Evolutionary conservation across 331 rosid species (phyloP).

Genomic region (Quercus phellos): DNA sequence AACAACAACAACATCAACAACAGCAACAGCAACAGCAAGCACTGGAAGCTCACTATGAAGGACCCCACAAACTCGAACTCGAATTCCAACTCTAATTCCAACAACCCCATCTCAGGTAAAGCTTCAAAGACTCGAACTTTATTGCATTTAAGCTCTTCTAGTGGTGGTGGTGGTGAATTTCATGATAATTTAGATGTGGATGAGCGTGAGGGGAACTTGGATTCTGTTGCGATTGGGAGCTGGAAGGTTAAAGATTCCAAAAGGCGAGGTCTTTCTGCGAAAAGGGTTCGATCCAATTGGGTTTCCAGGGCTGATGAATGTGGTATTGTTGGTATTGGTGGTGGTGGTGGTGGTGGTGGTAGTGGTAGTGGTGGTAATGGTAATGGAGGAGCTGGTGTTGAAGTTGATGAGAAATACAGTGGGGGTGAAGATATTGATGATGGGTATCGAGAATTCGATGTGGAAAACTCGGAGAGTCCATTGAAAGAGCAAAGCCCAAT

Average conservation of each 20-base stretch:
- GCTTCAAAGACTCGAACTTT: slow-evolving; percentile 82
- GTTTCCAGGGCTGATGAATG: slow-evolving; percentile 60
- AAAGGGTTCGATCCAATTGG: slow-evolving; percentile 89
- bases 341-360: slow-evolving; percentile 23
- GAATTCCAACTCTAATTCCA: background rate
- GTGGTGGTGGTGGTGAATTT: slow-evolving; percentile 32
- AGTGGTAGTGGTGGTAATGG: slow-evolving; percentile 34
- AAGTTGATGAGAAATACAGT: slow-evolving; percentile 57
- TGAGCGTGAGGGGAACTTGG: slow-evolving; percentile 58
- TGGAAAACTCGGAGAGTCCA: slow-evolving; percentile 64
- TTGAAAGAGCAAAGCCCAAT: slow-evolving; percentile 66
- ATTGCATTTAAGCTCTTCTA: slow-evolving; percentile 54
- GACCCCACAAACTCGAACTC: slow-evolving; percentile 32
- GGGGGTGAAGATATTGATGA: slow-evolving; percentile 61
- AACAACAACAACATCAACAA: background rate
- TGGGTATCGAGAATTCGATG: slow-evolving; percentile 59
- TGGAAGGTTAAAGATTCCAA: slow-evolving; percentile 82
- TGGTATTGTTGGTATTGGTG: slow-evolving; percentile 24
- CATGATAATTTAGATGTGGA: slow-evolving; percentile 62
- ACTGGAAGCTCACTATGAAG: slow-evolving; percentile 45
- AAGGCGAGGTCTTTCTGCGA: slow-evolving; percentile 59
- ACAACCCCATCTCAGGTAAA: slow-evolving; percentile 35
- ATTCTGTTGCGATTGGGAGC: slow-evolving; percentile 72
- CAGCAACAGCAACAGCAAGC: slow-evolving; percentile 32
- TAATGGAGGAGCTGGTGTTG: slow-evolving; percentile 8